These are phyloP conservation scores for Magnusiomyces sp. DNA, from an alignment of 1,139 yeast species.

Conservation along the genomic window DNA sequence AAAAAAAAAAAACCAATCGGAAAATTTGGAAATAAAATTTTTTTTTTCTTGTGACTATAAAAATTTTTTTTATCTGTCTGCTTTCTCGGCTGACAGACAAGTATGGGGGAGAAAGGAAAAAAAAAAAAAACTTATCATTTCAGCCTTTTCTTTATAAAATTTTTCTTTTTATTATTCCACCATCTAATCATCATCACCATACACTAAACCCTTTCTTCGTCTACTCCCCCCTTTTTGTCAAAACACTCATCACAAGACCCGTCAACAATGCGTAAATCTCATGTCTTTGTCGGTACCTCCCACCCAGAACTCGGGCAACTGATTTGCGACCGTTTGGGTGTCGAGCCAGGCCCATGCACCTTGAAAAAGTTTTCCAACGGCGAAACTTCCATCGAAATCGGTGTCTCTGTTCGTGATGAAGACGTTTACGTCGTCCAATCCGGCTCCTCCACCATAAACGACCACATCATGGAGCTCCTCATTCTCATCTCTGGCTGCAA, in stretches of 20 bases:
- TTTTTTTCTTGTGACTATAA: too few species aligned
- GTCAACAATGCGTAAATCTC: conserved; percentile 84
- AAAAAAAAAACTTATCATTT: neutral
- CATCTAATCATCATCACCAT: neutral
- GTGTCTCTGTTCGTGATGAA: conserved; percentile 90
- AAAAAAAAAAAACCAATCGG: too few species aligned
- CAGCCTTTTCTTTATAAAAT: neutral
- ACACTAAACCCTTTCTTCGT: neutral
- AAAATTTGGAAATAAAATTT: too few species aligned
- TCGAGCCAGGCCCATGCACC: conserved; percentile 91
- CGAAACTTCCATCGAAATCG: conserved; percentile 93
- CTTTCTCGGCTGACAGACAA: too few species aligned
- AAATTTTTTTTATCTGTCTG: too few species aligned
- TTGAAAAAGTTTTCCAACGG: conserved; percentile 91
- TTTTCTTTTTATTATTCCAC: neutral
- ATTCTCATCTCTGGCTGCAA: conserved; percentile 91
- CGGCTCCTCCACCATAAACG: conserved; percentile 83
- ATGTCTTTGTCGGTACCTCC: conserved; percentile 91
- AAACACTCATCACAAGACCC: neutral
- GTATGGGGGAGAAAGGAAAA: neutral
- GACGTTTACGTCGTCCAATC: conserved; percentile 94
- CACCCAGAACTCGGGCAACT: conserved; percentile 89
- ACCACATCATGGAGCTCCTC: conserved; percentile 91
- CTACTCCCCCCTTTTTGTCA: neutral
- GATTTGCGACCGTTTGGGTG: conserved; percentile 86